phyloP scores from a whole-genome alignment of 2,329 filamentous ascomycete species.

The Botryotinia convoluta region DNA sequence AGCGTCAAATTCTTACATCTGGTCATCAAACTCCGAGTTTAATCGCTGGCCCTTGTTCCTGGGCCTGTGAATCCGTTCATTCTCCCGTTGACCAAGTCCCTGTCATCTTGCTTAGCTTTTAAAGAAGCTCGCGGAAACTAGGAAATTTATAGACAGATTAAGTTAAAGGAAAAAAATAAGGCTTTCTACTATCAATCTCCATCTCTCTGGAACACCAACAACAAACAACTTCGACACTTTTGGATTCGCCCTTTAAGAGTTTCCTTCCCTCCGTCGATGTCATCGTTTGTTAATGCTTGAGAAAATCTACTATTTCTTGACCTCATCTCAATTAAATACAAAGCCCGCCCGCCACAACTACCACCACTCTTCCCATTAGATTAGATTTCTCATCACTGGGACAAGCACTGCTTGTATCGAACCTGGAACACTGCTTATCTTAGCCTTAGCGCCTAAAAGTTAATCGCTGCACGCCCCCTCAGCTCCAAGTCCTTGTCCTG shows the following conservation, averaged over 20 bases:
- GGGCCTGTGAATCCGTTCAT: neutral
- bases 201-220: constrained; percentile 4
- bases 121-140: neutral
- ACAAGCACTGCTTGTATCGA: neutral
- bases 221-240: neutral
- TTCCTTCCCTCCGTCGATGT: neutral
- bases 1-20: constrained; percentile 2
- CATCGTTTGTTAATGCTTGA: neutral
- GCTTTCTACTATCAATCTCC: neutral
- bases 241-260: neutral
- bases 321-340: constrained; percentile 7
- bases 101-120: neutral
- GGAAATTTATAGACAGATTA: neutral
- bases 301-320: neutral
- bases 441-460: constrained; percentile 24
- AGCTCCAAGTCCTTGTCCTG: neutral
- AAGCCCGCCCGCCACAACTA: neutral
- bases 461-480: constrained; percentile 19
- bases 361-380: neutral
- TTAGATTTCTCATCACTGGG: neutral
- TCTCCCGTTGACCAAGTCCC: neutral
- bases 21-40: neutral
- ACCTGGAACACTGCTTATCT: constrained; percentile 24
- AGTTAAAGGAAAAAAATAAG: neutral
- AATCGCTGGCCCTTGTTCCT: constrained; percentile 15